These are phyloP conservation scores for Dactylellina leptospora DNA, from an alignment of 2,329 filamentous ascomycete species.

Conservation along the genomic window DNA sequence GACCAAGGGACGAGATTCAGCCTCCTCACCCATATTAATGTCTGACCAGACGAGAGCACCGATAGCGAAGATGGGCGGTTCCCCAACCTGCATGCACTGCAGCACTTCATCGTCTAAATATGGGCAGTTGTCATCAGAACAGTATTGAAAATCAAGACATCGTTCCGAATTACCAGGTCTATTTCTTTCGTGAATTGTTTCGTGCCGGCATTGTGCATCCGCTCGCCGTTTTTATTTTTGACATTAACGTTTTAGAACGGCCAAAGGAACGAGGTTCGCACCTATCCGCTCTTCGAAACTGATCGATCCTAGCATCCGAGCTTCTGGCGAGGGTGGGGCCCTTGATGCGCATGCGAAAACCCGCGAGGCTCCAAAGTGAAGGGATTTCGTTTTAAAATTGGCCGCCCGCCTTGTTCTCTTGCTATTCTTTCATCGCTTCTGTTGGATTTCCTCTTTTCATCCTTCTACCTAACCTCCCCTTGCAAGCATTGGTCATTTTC, in stretches of 20 bases:
- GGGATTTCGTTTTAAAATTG: slow-evolving; percentile 37
- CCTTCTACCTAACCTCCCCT: slow-evolving; percentile 8
- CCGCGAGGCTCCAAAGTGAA: slow-evolving; percentile 37
- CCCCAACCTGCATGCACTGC: slow-evolving; percentile 22
- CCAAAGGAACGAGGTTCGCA: not conserved
- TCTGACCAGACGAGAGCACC: slow-evolving; percentile 28
- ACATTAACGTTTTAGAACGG: slow-evolving; percentile 34
- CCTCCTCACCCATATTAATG: slow-evolving; percentile 32
- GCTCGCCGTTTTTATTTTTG: slow-evolving; percentile 19
- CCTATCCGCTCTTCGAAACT: slow-evolving; percentile 12
- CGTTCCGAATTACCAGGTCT: slow-evolving; percentile 1
- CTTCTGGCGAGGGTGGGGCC: slow-evolving; percentile 48
- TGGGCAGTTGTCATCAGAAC: slow-evolving; percentile 32
- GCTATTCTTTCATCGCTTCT: slow-evolving; percentile 25
- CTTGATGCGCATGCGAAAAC: slow-evolving; percentile 35
- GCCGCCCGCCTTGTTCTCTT: slow-evolving; percentile 14
- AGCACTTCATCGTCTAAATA: slow-evolving; percentile 46
- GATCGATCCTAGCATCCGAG: slow-evolving; percentile 44
- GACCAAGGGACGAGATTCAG: slow-evolving; percentile 42
- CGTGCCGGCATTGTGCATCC: not conserved
- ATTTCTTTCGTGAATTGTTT: slow-evolving; percentile 15
- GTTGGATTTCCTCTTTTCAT: slow-evolving; percentile 32
- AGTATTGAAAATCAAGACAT: slow-evolving; percentile 40
- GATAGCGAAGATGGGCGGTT: slow-evolving; percentile 45
- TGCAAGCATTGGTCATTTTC: not conserved